Evolutionary conservation across 495 filamentous ascomycete genomes (phyloP).

Genomic region (Aspergillus nidulans): DNA sequence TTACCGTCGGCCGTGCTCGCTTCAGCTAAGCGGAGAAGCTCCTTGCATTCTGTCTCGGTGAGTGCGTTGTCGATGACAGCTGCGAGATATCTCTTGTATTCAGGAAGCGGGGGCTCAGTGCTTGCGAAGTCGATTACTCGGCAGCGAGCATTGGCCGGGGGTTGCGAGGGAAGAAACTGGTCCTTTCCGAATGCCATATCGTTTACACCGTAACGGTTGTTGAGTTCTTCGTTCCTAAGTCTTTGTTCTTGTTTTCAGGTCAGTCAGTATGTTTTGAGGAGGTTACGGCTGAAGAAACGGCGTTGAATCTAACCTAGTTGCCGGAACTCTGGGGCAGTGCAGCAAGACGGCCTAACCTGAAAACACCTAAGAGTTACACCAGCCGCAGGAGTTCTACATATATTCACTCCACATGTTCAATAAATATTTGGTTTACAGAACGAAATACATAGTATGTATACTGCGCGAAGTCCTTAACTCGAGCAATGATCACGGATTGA

Average conservation of each 20-base stretch:
- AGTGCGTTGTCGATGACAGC: conserved; percentile 62
- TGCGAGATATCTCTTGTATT: conserved; percentile 54
- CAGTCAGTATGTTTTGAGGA: not conserved
- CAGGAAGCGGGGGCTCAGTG: conserved; percentile 44
- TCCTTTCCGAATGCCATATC: not conserved
- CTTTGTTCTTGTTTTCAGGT: no score
- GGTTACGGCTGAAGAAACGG: not conserved
- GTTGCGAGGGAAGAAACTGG: conserved; percentile 18
- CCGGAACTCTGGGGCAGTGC: not conserved
- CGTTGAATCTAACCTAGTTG: not conserved
- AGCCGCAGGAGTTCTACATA: not conserved
- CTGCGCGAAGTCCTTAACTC: no score
- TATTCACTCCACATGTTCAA: not conserved
- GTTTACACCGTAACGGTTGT: not conserved
- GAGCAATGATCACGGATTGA: no score
- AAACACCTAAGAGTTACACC: not conserved
- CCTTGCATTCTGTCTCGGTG: conserved; percentile 55
- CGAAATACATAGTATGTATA: no score
- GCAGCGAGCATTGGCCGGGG: conserved; percentile 21
- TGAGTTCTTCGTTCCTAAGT: not conserved
- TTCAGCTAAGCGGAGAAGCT: conserved; percentile 55
- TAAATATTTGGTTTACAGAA: no score
- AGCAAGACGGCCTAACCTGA: not conserved
- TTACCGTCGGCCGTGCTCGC: conserved; percentile 15
- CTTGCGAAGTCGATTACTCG: conserved; percentile 49